Evolutionary conservation across 2,329 filamentous ascomycete species (phyloP), one percentile per base, ranked within the genome.

Genomic region (Penicillium decumbens): DNA sequence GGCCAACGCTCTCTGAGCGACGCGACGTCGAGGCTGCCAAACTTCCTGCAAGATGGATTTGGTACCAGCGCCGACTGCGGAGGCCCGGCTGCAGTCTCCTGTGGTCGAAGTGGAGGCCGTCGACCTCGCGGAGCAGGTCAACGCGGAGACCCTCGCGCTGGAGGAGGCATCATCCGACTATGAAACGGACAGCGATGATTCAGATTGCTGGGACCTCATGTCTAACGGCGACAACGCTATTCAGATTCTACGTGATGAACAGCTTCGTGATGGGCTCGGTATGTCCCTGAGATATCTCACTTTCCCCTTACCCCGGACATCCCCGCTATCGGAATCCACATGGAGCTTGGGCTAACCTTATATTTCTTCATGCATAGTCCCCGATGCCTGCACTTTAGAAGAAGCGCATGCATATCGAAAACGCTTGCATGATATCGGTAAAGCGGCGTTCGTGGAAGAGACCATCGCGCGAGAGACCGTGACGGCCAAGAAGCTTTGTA

Each of bases 401-500:
- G 86, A 95, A 72, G 82, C 86, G 24, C 74, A 79, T 51, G 75
- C 77, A 15, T 87, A 84, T 65, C 83, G 87, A 57, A 80, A 84
- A 60, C 79, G 87, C 55, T 77, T 95, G 51, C 87, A 87, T 65
- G 77, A 82, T 45, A 76, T 90, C 54, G 91, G 91, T n/a, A 87
- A 88, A 20, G 80, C 82, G 53, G 79, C 85, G 53, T 95, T 96
- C 68, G 83, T 88, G 64, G 76, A 82, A 60, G 79, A 84, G 59
- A 90, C 86, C 28, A 77, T 95, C 43, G 81, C 83, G 55, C 78
- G 78, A 45, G 83, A 84, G 28, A 77, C 77, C 44, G 84, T 93
- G 66, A 84, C 85, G 18, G 87, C 87, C 47, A 89, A 87, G 72
- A 92, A 89, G 71, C 77, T 96, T 27, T 83, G 92, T 65, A 90